phyloP scores from a whole-genome alignment of 192 early-diverging fungal species.

The Endogone sp. region DNA sequence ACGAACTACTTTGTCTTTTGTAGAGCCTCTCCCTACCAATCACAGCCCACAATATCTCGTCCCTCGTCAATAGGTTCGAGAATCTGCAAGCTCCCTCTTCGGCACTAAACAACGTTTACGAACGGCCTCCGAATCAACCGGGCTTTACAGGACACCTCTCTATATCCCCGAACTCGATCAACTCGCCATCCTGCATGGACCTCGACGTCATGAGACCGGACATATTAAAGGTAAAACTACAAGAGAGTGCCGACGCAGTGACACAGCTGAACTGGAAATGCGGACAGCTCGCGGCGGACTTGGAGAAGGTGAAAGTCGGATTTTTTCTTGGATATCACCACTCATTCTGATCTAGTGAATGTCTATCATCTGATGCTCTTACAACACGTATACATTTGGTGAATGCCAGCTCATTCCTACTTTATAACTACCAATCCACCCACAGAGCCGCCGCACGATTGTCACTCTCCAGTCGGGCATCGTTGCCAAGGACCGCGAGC shows the following conservation, averaged over 20 bases:
- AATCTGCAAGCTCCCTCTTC: too few species aligned
- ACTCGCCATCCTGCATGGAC: neutral
- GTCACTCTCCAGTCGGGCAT: neutral
- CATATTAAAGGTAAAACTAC: neutral
- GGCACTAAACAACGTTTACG: too few species aligned
- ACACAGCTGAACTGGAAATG: neutral
- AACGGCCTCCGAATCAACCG: neutral
- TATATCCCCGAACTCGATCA: neutral
- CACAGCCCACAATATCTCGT: too few species aligned
- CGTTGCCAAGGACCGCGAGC: neutral
- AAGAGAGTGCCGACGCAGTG: neutral
- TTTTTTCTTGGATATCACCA: too few species aligned
- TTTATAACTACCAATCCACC: neutral
- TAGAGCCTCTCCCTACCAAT: too few species aligned
- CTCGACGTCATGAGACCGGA: neutral
- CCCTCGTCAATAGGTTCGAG: too few species aligned
- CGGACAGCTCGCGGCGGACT: neutral
- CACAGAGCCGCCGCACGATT: neutral
- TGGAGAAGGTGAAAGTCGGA: neutral
- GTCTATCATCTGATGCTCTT: too few species aligned
- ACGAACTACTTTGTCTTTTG: too few species aligned
- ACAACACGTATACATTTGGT: too few species aligned
- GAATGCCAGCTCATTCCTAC: neutral
- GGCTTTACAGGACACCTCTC: neutral
- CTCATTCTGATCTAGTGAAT: too few species aligned